phyloP scores from a whole-genome alignment of 2,329 filamentous ascomycete species.

The Botrytis paeoniae region DNA sequence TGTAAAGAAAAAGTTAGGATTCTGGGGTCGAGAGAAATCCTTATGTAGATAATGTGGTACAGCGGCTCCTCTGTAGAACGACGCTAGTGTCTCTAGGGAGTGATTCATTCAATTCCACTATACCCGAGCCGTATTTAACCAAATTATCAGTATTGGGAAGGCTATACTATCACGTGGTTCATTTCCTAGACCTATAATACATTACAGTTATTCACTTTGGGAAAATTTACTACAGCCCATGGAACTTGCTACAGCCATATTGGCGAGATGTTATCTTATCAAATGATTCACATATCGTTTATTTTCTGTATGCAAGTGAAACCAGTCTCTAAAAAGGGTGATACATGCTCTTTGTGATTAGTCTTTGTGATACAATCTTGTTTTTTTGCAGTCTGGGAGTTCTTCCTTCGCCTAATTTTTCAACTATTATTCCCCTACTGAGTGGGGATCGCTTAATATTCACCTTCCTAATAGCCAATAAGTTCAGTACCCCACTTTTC shows the following conservation, averaged over 20 bases:
- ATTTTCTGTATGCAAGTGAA: background rate
- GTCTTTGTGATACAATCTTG: background rate
- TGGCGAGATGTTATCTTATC: background rate
- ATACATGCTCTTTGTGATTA: background rate
- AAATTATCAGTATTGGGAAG: accelerated
- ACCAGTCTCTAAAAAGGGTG: no score
- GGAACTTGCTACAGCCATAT: background rate
- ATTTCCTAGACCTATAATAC: background rate
- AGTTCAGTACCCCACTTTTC: no score
- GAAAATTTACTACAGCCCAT: background rate
- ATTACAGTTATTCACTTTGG: no score
- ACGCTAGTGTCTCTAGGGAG: background rate
- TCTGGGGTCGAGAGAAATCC: background rate
- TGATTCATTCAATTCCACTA: background rate
- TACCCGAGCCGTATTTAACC: background rate
- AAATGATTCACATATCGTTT: background rate
- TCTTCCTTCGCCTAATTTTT: background rate
- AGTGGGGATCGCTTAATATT: background rate
- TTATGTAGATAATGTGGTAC: background rate
- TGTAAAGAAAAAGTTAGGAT: no score
- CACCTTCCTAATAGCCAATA: background rate
- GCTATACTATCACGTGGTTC: background rate
- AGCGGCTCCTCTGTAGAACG: background rate
- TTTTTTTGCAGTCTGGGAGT: background rate
- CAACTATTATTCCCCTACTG: no score